phyloP scores from a whole-genome alignment of 176 grass and related monocot genomes.

The Hsuehochloa calcarea region DNA sequence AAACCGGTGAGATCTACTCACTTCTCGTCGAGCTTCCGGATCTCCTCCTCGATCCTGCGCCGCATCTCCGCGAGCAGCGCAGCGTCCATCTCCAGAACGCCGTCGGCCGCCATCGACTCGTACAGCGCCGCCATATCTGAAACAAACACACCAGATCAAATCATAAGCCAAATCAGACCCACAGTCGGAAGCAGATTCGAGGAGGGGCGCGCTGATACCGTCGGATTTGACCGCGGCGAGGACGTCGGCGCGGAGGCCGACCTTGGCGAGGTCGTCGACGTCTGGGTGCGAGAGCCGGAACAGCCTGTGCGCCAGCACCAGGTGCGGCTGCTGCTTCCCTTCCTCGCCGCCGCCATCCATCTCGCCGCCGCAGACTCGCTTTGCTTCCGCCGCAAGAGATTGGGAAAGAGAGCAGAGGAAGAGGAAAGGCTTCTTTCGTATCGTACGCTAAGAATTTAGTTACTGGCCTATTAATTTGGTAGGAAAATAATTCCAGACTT shows the following conservation, averaged over 20 bases:
- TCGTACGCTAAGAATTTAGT: not conserved
- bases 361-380: conserved; percentile 16
- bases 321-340: conserved; percentile 76
- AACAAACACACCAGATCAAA: conserved; percentile 26
- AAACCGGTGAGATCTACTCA: conserved; percentile 48
- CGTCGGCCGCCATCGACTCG: conserved; percentile 57
- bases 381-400: conserved; percentile 56
- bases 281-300: conserved; percentile 81
- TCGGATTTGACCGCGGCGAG: conserved; percentile 73
- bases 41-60: conserved; percentile 70
- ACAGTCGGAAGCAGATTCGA: not conserved
- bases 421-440: not conserved
- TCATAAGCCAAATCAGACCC: not conserved
- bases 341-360: conserved; percentile 54
- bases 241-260: conserved; percentile 79
- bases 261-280: conserved; percentile 87
- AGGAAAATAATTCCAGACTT: not conserved
- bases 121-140: conserved; percentile 81
- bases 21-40: conserved; percentile 90
- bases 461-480: not conserved
- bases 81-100: conserved; percentile 79
- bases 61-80: conserved; percentile 70
- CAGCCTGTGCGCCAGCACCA: conserved; percentile 78
- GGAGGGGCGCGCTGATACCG: conserved; percentile 37
- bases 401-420: not conserved